Percentiles rank a stretch among this genome's conserved stretches.
These are phyloP conservation scores for Xylaria sp. DNA, from an alignment of 2,329 filamentous ascomycete genomes.

Conservation along the genomic window DNA sequence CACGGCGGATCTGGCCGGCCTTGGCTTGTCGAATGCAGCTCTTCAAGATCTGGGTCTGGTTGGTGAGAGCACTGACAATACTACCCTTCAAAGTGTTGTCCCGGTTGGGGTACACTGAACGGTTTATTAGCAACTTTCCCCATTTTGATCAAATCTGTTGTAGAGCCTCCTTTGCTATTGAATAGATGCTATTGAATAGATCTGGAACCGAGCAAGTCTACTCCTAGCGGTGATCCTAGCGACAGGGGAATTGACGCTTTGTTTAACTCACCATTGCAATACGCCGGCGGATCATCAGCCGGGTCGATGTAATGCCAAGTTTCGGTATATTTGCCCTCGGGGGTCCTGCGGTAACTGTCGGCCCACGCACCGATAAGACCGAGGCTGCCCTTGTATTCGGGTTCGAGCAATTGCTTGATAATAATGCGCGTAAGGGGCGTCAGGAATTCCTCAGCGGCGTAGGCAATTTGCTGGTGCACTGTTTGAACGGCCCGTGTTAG, in stretches of 20 bases:
- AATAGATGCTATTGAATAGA: too few species aligned
- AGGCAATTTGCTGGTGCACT: constrained; percentile 35
- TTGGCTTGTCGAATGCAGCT: constrained; percentile 27
- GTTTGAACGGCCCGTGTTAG: neutral
- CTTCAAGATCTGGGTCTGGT: constrained; percentile 34
- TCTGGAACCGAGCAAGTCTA: neutral
- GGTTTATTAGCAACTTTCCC: neutral
- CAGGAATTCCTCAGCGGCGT: constrained; percentile 31
- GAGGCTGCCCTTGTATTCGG: constrained; percentile 41
- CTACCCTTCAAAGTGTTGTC: constrained; percentile 46
- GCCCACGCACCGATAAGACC: constrained; percentile 49
- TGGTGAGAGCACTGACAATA: constrained; percentile 36
- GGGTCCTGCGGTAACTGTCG: constrained; percentile 45
- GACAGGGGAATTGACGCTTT: neutral
- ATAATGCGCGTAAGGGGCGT: constrained; percentile 26
- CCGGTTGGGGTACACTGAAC: constrained; percentile 42
- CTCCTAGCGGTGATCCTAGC: neutral
- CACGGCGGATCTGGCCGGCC: constrained; percentile 25
- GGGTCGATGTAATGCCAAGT: constrained; percentile 51
- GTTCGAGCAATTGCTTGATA: constrained; percentile 44
- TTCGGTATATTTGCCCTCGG: constrained; percentile 43
- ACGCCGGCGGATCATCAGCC: constrained; percentile 45
- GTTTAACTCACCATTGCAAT: constrained; percentile 37
- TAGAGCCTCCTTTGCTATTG: too few species aligned
- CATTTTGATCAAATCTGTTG: neutral